Evolutionary conservation across 2,329 filamentous ascomycete species (phyloP), one percentile per base, ranked within the genome.

Genomic region (Neofusicoccum umdonicola): DNA sequence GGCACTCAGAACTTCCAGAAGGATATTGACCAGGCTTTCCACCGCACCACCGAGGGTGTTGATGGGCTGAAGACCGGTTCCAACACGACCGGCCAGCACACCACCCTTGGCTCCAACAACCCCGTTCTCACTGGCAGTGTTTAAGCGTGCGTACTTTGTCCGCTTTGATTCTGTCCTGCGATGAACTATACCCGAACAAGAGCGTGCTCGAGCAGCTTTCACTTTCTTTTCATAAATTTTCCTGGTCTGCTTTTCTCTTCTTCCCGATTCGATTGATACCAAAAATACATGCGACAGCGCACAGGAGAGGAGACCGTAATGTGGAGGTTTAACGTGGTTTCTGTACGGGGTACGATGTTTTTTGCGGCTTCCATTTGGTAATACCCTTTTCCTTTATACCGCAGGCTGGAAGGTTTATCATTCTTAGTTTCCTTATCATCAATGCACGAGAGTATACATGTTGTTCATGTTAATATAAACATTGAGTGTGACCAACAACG

Each of bases 21-120:
- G 68, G 80, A 83, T 70, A 77, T 83, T 52, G 77, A 81, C 65
- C 74, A 76, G 63, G 80, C 80, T 11, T 81, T 80, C 63, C 66
- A 73, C 34, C 52, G 61, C 31, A 63, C 56, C 3, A 63, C 42
- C 31, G 63, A 64, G 41, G 62, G 51, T 39, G 41, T 27, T 37
- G 51, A 64, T 4, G 62, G 62, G 1, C 22, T 54, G 44, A 48
- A 22, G 37, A 62, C 50, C 4, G 54, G 35, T 7, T 27, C 35
- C 17, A 31, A 27, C 19, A 15, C 42, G 44, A 48, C 39, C 11
- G 42, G 27, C 31, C 19, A 69, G 67, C 72, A 78, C 73, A 81
- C 79, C 60, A 73, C 74, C 2, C 74, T 81, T 42, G 79, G 79
- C 65, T 72, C 73, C 42, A 69, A 77, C 68, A 81, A 81, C 76